Evolutionary conservation across 139 green algal genomes (phyloP), one percentile per base, ranked within the genome.

Genomic region (Coelastrella sp.): DNA sequence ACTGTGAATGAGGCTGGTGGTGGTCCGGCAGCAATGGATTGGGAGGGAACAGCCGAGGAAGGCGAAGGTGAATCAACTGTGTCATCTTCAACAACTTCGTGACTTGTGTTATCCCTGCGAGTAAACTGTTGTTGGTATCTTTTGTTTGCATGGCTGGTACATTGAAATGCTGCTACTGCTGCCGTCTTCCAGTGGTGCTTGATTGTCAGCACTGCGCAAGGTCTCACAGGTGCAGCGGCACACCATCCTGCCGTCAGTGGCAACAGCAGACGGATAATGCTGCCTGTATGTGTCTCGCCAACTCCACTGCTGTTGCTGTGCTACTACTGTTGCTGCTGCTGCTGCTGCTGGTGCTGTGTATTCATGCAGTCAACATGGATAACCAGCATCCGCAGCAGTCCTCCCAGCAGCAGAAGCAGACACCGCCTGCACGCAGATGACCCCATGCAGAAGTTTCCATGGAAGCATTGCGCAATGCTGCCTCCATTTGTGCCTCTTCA

Each of bases 11-110:
- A 76, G 80, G 80, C 61, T 86, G 80, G 61, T 13, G 80, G 80
- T 32, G 80, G 80, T 32, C 59, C 80, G 14, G 80, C 80, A 61
- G 80, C 22, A n/a, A 86, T 86, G 80, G 80, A 86, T 61, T 86
- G 80, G 80, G 80, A 86, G 80, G 80, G 22, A 5, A 60, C 13
- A 3, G n/a, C 11, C 61, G 61, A 20, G 5, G 60, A 86, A 76
- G 80, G 20, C 19, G 79, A 58, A 64, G 80, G 60, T 59, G 80
- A 59, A 22, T 47, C 32, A 47, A 47, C 32, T 47, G 32, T 47
- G 32, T 47, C 32, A 2, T 47, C 32, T 47, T 47, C 32, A 47
- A 47, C 32, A 47, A 47, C 32, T 47, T 47, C 32, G 1, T 47
- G 32, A 47, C 32, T 47, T 47, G 32, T 47, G 32, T 47, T 47